phyloP scores from a whole-genome alignment of 495 filamentous ascomycete species.

The Penicillium longicatenatum region DNA sequence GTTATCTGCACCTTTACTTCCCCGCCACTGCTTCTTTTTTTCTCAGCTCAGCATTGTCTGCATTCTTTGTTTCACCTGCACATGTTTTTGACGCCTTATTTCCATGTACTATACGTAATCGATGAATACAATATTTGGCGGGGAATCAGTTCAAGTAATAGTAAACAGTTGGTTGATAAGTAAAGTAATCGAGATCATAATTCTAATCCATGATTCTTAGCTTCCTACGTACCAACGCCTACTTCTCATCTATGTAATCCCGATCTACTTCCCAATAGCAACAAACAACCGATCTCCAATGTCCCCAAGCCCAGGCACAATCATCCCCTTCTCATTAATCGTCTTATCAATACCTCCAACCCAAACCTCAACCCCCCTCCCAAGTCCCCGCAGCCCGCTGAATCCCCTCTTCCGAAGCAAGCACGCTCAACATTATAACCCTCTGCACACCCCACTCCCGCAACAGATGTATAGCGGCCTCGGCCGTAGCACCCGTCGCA shows the following conservation, averaged over 20 bases:
- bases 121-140: conserved; percentile 42
- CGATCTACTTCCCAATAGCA: conserved; percentile 79
- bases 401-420: conserved; percentile 70
- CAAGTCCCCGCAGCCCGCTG: conserved; percentile 69
- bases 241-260: no score
- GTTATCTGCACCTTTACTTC: conserved; percentile 24
- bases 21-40: conserved; percentile 19
- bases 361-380: conserved; percentile 76
- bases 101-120: conserved; percentile 51
- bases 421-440: conserved; percentile 75
- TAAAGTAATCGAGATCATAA: neutral
- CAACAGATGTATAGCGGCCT: conserved; percentile 85
- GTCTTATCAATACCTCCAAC: conserved; percentile 75
- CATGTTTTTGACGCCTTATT: conserved; percentile 39
- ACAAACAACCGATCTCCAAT: conserved; percentile 92
- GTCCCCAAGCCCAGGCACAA: conserved; percentile 88
- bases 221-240: no score
- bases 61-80: conserved; percentile 29
- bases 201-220: no score
- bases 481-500: conserved; percentile 87
- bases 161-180: neutral
- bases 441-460: conserved; percentile 86
- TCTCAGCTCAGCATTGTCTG: conserved; percentile 23
- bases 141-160: conserved; percentile 16
- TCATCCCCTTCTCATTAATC: conserved; percentile 79